phyloP scores from a whole-genome alignment of 129 eudicot species.

The Glebionis coronaria region DNA sequence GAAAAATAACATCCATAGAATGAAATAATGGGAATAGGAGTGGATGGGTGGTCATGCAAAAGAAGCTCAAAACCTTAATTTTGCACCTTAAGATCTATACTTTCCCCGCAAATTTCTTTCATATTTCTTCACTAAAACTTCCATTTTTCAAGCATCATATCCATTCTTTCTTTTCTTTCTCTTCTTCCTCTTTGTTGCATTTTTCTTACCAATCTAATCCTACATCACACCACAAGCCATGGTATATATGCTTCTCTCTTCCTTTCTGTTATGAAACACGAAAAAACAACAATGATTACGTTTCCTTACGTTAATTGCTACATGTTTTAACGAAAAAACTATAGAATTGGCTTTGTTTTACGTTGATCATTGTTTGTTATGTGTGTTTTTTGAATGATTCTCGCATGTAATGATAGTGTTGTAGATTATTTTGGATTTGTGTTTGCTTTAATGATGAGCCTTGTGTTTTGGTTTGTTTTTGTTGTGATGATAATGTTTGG shows the following conservation, averaged over 20 bases:
- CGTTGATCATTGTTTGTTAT: conserved; percentile 9
- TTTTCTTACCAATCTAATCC: conserved; percentile 23
- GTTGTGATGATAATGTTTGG: conserved; percentile 22
- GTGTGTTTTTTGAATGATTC: conserved; percentile 1
- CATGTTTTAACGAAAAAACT: too few species aligned
- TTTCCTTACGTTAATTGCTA: conserved; percentile 11
- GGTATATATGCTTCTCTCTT: conserved; percentile 27
- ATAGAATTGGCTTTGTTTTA: too few species aligned
- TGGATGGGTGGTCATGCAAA: conserved; percentile 40
- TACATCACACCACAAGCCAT: conserved; percentile 31
- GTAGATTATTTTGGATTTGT: not conserved
- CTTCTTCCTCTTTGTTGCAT: conserved; percentile 8
- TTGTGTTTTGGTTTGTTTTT: not conserved
- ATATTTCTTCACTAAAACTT: conserved; percentile 21
- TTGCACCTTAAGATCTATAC: conserved; percentile 27
- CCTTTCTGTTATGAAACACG: not conserved
- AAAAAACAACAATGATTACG: not conserved
- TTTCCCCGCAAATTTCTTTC: conserved; percentile 38
- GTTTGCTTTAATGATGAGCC: conserved; percentile 1
- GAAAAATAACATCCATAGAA: conserved; percentile 23
- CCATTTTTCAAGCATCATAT: conserved; percentile 21
- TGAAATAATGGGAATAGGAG: conserved; percentile 26
- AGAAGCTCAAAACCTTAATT: conserved; percentile 33
- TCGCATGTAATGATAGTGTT: not conserved
- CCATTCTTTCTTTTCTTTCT: conserved; percentile 23